Evolutionary conservation across 371 early-diverging fungal genomes (phyloP), one percentile per base, ranked within the genome.

Genomic region (Saksenaea vasiformis): DNA sequence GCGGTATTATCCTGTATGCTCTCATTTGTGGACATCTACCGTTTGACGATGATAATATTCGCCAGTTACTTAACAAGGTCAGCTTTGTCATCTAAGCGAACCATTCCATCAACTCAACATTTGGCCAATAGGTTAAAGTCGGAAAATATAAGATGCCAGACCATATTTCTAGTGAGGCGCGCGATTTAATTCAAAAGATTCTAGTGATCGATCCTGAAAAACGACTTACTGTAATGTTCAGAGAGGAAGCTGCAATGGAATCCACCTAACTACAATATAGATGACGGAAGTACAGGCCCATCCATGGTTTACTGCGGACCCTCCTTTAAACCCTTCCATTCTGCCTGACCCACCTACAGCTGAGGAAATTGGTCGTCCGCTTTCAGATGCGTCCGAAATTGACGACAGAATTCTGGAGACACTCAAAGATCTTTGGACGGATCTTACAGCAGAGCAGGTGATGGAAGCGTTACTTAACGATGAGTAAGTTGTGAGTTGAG

Each of bases 41-140:
- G 2, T 97, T 96, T 80, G 95, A 97, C 62, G 95, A 95, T 69
- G 93, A 94, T 56, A 93, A 95, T 73, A 93, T 96, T 56, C 76
- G 90, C 7, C 79, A 87, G 43, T 67, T 94, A 19, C 66, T 93
- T 27, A 80, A 74, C 58, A 93, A 93, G 73, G 89, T 89, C 41
- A 17, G 47, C 36, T 19, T 11, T 9, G 22, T 41, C 4, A 47
- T 22, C 22, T 2, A 19, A 22, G 0, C 22, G 51, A 10, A 22
- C n/a, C n/a, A 39, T n/a, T 22, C n/a, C 17, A 13, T 36, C 61
- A 53, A 22, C 39, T 19, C 13, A 19, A 17, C 41, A 34, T 28
- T 38, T 1, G 7, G 26, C 10, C 7, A 14, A 14, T 88, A 90
- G 74, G 92, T 92, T 66, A 82, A 82, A 61, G 44, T 64, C 44